Evolutionary conservation across 768 basidiomycete genomes (phyloP), one percentile per base, ranked within the genome.

Genomic region (Lactarius akahatsu): DNA sequence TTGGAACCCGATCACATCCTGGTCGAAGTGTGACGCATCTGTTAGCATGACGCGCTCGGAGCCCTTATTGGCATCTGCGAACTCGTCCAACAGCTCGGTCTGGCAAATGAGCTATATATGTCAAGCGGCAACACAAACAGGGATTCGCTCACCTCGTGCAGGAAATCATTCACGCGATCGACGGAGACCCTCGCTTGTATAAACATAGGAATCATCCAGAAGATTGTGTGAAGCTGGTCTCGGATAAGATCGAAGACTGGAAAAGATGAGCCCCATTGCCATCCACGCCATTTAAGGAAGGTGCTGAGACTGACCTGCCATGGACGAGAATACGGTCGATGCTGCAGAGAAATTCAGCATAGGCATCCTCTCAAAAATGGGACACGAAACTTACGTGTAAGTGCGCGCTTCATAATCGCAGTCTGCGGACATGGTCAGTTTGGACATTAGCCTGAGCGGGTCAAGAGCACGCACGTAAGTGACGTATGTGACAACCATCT

Each of bases 1-100:
- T 18, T 79, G 75, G 70, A 87, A 83, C 3, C 86, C 85, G 57
- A 87, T 80, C 20, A 64, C 68, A 15, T 63, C 61, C 18, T 59
- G 67, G 54, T 63, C 69, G 41, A 65, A 59, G 23, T 69, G 64
- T 2, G 69, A 65, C 32, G 64, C 69, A 16, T 69, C 67, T 7
- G 68, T 67, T 13, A 69, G 36, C 68, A 69, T 69, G 20, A 62
- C 30, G 32, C 62, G 65, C 58, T 56, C 68, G 38, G 57, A 62
- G 34, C 62, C 61, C 26, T 59, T 67, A 32, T 63, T 67, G 10
- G 59, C 38, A 10, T 65, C 69, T 1, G 71, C 59, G 66, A 69
- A 78, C 18, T 70, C 66, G 47, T 78, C 77, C 50, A 78, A 62
- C 23, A 78, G 63, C 56, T 77, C 76, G 23, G 76, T 77, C 76